Conservation (phyloP, 2,329 filamentous ascomycete genomes). For the Dothideomycetes sp. region DNA sequence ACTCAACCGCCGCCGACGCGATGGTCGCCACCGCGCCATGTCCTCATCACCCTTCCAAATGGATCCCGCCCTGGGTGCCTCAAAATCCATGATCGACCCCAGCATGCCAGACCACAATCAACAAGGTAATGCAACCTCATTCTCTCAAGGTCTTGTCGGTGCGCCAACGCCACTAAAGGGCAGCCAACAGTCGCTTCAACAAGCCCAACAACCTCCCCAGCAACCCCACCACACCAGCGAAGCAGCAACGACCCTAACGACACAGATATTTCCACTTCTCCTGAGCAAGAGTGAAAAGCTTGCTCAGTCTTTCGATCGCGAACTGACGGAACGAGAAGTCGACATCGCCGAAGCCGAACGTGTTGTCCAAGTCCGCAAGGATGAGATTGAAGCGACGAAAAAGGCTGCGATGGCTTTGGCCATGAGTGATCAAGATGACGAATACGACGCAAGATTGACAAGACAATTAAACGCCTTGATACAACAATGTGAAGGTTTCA, state of each 20-base stretch:
- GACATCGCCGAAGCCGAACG: constrained; percentile 39
- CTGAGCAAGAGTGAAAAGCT: constrained; percentile 37
- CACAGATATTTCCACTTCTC: constrained; percentile 50
- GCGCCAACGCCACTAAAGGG: background rate
- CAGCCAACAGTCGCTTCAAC: too few relatives aligned
- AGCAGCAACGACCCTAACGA: constrained; percentile 50
- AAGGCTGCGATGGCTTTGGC: constrained; percentile 45
- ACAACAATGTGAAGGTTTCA: constrained; percentile 33
- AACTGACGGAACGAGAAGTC: constrained; percentile 62
- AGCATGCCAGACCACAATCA: background rate
- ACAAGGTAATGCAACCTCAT: background rate
- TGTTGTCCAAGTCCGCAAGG: constrained; percentile 50
- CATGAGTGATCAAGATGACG: constrained; percentile 36
- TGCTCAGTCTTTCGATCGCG: constrained; percentile 55
- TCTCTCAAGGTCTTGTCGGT: constrained; percentile 6
- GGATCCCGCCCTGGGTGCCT: constrained; percentile 16
- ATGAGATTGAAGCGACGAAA: constrained; percentile 54
- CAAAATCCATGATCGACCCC: constrained; percentile 8
- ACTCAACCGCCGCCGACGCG: constrained; percentile 55
- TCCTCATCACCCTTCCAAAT: constrained; percentile 57
- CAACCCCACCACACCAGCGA: constrained; percentile 32
- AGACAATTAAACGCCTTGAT: constrained; percentile 27
- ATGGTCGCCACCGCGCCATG: constrained; percentile 48
- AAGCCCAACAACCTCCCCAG: constrained; percentile 17
- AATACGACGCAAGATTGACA: constrained; percentile 29